Conservation (phyloP, 306 rosid genomes). For the Neltuma alba region DNA sequence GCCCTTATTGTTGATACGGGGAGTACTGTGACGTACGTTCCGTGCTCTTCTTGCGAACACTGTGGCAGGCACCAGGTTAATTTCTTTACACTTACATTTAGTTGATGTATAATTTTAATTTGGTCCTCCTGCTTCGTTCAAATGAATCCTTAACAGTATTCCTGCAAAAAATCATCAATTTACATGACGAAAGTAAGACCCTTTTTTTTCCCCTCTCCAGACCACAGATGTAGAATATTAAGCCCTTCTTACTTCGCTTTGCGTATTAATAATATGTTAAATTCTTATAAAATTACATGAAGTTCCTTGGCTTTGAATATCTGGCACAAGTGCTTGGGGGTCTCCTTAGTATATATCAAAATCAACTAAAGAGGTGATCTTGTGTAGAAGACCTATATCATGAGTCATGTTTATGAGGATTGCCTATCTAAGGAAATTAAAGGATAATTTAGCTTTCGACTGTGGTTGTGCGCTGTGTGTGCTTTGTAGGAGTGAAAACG, state of each 20-base stretch:
- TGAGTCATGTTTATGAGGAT: constrained; percentile 13
- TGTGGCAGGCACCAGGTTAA: constrained; percentile 75
- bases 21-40: constrained; percentile 95
- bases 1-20: constrained; percentile 97
- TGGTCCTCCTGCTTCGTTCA: constrained; percentile 4
- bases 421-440: background rate
- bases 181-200: background rate
- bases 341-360: background rate
- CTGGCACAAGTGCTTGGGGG: background rate
- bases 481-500: constrained; percentile 22
- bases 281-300: background rate
- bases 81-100: background rate
- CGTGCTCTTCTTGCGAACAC: constrained; percentile 79
- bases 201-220: too few species aligned
- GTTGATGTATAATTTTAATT: constrained; percentile 26
- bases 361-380: constrained; percentile 11
- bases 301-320: background rate
- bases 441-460: constrained; percentile 24
- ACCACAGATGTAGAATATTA: background rate
- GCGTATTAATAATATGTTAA: background rate
- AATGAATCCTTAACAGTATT: constrained; percentile 4
- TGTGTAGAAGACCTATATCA: background rate
- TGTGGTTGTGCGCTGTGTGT: background rate
- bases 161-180: constrained; percentile 9
- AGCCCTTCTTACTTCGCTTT: background rate